A percentile compares a stretch with the other conserved stretches of the same genome.
phyloP scores from a whole-genome alignment of 495 filamentous ascomycete species.

The Hyaloscypha hepaticicola region DNA sequence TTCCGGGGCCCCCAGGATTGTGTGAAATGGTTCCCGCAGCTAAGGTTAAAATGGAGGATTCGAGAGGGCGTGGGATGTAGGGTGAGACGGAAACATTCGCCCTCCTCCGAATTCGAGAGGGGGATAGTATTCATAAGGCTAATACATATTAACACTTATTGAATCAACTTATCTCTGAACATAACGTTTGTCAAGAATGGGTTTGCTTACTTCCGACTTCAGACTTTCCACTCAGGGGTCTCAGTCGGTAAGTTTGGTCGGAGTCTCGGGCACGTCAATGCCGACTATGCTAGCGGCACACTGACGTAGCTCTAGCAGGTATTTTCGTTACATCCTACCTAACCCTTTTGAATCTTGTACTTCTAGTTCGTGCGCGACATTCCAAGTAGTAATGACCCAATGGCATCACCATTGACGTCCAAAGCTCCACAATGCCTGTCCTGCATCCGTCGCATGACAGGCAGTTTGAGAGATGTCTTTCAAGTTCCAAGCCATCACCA shows the following conservation, averaged over 20 bases:
- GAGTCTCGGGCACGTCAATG: not conserved
- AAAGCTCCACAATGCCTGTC: constrained; percentile 31
- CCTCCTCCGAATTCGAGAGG: not conserved
- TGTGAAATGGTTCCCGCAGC: constrained; percentile 4
- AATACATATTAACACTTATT: not conserved
- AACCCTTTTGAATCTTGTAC: not conserved
- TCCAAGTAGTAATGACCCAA: constrained; percentile 8
- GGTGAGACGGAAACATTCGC: constrained; percentile 1
- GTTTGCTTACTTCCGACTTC: not conserved
- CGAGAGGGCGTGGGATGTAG: constrained; percentile 10
- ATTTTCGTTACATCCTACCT: not conserved
- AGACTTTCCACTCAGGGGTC: not conserved
- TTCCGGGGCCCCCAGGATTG: constrained; percentile 2
- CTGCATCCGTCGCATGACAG: constrained; percentile 28
- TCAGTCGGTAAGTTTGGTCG: not conserved
- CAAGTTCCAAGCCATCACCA: constrained; percentile 36
- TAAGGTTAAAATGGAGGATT: not conserved
- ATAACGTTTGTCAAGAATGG: not conserved
- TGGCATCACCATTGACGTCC: constrained; percentile 29
- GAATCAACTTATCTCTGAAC: not conserved
- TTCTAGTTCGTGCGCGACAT: not conserved
- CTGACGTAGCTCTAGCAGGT: not conserved
- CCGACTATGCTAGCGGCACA: not conserved
- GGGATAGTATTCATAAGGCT: not conserved
- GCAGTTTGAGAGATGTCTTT: constrained; percentile 12